Percentiles rank a stretch among this genome's conserved stretches.
These are phyloP conservation scores for Ganoderma lucidum DNA, from an alignment of 1,284 basidiomycete species.

Conservation along the genomic window DNA sequence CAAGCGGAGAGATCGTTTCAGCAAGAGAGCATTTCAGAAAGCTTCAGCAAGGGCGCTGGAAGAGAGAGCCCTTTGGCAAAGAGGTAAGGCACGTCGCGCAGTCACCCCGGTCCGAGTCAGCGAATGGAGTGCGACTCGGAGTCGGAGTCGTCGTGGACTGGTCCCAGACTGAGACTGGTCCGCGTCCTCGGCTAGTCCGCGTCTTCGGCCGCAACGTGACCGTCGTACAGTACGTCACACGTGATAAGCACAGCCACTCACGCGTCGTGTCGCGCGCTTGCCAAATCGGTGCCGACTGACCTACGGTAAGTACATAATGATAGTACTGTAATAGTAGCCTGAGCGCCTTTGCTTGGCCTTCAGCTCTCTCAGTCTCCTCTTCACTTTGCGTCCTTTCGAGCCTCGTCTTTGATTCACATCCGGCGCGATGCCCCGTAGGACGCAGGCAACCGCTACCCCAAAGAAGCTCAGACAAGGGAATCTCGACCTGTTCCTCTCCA, in stretches of 20 bases:
- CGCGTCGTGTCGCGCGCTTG: background rate
- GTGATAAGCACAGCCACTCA: slow-evolving; percentile 4
- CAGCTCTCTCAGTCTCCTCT: background rate
- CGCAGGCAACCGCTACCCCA: slow-evolving; percentile 15
- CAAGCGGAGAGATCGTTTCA: background rate
- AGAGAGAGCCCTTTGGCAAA: background rate
- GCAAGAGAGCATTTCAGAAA: slow-evolving; percentile 1
- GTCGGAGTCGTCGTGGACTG: background rate
- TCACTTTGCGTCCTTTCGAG: background rate
- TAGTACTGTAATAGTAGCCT: too few relatives aligned
- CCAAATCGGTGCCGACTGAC: background rate
- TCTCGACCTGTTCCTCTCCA: slow-evolving; percentile 41
- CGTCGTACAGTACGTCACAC: background rate
- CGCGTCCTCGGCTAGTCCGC: too few relatives aligned
- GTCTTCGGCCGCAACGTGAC: too few relatives aligned
- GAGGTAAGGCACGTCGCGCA: background rate
- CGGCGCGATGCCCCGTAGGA: slow-evolving; percentile 31
- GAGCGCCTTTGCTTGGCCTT: background rate
- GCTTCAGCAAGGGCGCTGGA: background rate
- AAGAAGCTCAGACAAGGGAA: slow-evolving; percentile 43
- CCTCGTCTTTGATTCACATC: background rate
- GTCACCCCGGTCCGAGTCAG: background rate
- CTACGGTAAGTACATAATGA: too few relatives aligned
- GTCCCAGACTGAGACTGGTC: too few relatives aligned
- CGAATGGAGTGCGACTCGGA: background rate